A percentile compares a stretch with the other conserved stretches of the same genome.
phyloP scores from a whole-genome alignment of 139 green algal genomes.

The Chlamydomonas incerta region DNA sequence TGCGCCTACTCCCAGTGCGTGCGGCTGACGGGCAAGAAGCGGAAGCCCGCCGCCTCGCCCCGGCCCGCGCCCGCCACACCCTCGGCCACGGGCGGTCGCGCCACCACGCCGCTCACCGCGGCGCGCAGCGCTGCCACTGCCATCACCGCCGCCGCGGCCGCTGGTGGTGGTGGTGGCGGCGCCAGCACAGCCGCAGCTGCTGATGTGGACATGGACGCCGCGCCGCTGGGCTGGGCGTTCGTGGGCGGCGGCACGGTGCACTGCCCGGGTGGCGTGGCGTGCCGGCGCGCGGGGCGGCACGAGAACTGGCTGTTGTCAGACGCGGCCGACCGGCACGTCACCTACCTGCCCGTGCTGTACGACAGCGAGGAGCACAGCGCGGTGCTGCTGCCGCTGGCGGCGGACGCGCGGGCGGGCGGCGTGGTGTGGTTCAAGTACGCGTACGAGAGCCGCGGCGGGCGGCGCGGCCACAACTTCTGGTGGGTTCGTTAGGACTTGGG shows the following conservation, averaged over 20 bases:
- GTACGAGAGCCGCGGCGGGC: constrained; percentile 23
- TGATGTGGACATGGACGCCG: constrained; percentile 36
- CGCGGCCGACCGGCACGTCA: not conserved
- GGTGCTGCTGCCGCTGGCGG: constrained; percentile 25
- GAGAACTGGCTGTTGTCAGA: constrained; percentile 34
- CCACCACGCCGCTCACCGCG: not conserved
- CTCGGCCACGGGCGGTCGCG: too few relatives aligned
- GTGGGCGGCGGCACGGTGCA: constrained; percentile 11
- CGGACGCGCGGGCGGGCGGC: not conserved
- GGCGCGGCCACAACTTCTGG: constrained; percentile 23
- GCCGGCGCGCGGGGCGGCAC: constrained; percentile 8
- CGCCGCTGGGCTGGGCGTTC: constrained; percentile 1
- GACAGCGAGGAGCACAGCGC: constrained; percentile 25
- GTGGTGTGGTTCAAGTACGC: constrained; percentile 21
- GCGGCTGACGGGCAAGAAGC: constrained; percentile 17
- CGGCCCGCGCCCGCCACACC: too few relatives aligned
- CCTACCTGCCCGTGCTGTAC: constrained; percentile 35
- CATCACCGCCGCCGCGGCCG: not conserved
- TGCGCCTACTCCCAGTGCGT: not conserved
- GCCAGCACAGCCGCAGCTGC: not conserved
- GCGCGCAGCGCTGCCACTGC: not conserved
- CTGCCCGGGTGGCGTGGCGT: constrained; percentile 24
- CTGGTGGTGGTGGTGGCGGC: not conserved
- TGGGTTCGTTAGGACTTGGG: too few relatives aligned
- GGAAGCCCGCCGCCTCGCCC: constrained; percentile 3